Evolutionary conservation across 1,139 yeast genomes (phyloP).

Genomic region (Sugiyamaella xylanicola): DNA sequence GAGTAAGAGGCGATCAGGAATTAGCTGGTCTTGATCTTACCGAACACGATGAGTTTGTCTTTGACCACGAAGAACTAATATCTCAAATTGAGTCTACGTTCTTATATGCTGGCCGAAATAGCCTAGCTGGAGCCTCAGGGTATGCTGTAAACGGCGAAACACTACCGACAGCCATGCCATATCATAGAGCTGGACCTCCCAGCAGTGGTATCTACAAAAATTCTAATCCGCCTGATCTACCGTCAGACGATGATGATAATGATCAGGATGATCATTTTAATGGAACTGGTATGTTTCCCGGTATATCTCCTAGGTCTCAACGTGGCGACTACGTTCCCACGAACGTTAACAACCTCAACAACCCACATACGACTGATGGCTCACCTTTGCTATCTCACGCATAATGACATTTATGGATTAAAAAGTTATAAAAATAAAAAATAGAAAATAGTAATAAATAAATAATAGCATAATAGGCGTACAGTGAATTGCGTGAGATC

Average conservation of each 20-base stretch:
- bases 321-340: background rate
- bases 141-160: background rate
- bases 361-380: slow-evolving; percentile 1
- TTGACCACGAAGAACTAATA: slow-evolving; percentile 42
- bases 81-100: slow-evolving; percentile 13
- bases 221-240: background rate
- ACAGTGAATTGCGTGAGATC: too few relatives aligned
- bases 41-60: slow-evolving; percentile 57
- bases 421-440: background rate
- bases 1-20: slow-evolving; percentile 48
- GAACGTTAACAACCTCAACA: background rate
- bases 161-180: background rate
- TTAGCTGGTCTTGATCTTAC: slow-evolving; percentile 53
- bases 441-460: background rate
- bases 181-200: slow-evolving; percentile 4
- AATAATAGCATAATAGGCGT: background rate
- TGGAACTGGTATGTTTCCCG: slow-evolving; percentile 20
- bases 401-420: slow-evolving; percentile 3
- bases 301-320: slow-evolving; percentile 16
- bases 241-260: slow-evolving; percentile 6
- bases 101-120: background rate
- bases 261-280: slow-evolving; percentile 18
- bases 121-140: background rate
- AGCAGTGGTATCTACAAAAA: slow-evolving; percentile 4
- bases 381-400: slow-evolving; percentile 15